Base-by-base conservation (phyloP, 2,329 filamentous ascomycete genomes). In the Neonectria faginata region DNA sequence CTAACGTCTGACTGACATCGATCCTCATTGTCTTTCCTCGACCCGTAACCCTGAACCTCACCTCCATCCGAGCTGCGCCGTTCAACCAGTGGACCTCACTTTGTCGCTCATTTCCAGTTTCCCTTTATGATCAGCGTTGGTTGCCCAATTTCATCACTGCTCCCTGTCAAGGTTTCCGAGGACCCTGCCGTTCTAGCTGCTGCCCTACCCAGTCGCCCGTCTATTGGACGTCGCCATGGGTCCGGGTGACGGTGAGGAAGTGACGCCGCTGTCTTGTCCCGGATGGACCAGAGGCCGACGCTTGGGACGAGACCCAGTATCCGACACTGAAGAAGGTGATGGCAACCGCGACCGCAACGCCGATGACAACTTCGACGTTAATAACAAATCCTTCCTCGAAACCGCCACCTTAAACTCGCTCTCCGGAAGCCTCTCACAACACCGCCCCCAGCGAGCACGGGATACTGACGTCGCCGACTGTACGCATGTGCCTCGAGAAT, bases 311-410 rank as follows among this genome's bases (percentile, higher is more conserved):
- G 67, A 25, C 66, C 57, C 56, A 51, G 59, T 55, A 60, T 51
- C 54, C 47, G 71, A 64, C 62, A 58, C 63, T 51, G 65, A 67
- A 45, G 54, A 67, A 42, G 54, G 41, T 27, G 56, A 70, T 67
- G 62, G 55, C 56, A 66, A 64, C 42, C 57, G 55, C 60, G 64
- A 65, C 42, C 54, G 56, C 56, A 50, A 29, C 41, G 67, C 47
- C 65, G 66, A 71, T 53, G 65, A 68, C 25, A 65, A 44, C 45
- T 60, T 53, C 45, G 58, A 62, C 36, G 47, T 62, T 61, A 66
- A 70, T 69, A 71, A 73, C 68, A 67, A 69, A 61, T 73, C 68
- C 62, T 74, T 74, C 67, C 58, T 74, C 42, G 72, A 74, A 66
- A 73, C 67, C 29, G 72, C 74, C 51, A 74, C 72, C n/a, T 64